Evolutionary conservation across 2,329 filamentous ascomycete genomes (phyloP).

Genomic region (Cryphonectria japonica): DNA sequence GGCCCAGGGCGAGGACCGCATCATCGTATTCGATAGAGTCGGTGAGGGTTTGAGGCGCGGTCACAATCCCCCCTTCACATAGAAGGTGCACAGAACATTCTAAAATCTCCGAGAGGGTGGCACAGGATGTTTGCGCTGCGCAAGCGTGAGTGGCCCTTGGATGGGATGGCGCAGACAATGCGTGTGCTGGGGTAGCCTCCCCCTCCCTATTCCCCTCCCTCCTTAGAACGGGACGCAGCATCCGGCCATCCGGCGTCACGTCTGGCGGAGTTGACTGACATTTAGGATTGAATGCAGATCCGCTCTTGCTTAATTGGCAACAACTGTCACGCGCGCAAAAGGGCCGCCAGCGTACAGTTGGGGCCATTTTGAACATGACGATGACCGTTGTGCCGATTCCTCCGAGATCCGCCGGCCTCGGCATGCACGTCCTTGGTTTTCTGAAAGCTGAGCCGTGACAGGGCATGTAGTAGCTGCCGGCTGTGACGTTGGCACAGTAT

Average conservation of each 20-base stretch:
- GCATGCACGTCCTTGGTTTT: neutral
- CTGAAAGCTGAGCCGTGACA: neutral
- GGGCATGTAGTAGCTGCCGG: neutral
- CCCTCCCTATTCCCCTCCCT: neutral
- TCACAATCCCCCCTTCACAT: neutral
- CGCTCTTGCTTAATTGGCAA: neutral
- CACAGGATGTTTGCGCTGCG: neutral
- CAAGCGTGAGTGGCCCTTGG: neutral
- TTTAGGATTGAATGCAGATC: slow-evolving; percentile 1
- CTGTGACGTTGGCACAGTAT: neutral
- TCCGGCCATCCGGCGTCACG: slow-evolving; percentile 6
- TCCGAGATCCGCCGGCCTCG: neutral
- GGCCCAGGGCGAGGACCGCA: neutral
- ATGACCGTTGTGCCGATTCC: neutral
- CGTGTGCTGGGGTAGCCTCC: neutral
- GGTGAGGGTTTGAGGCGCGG: neutral
- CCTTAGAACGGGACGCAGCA: neutral
- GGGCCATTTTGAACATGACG: neutral
- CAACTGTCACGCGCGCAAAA: neutral
- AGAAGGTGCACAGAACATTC: slow-evolving; percentile 12
- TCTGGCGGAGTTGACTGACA: neutral
- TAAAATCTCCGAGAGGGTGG: slow-evolving; percentile 13
- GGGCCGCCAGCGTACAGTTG: neutral
- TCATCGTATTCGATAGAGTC: slow-evolving; percentile 11
- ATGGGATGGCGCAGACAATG: neutral